A percentile compares a stretch with the other conserved stretches of the same genome.
phyloP scores from a whole-genome alignment of 1,284 basidiomycete genomes.

The Rhodofomes roseus region DNA sequence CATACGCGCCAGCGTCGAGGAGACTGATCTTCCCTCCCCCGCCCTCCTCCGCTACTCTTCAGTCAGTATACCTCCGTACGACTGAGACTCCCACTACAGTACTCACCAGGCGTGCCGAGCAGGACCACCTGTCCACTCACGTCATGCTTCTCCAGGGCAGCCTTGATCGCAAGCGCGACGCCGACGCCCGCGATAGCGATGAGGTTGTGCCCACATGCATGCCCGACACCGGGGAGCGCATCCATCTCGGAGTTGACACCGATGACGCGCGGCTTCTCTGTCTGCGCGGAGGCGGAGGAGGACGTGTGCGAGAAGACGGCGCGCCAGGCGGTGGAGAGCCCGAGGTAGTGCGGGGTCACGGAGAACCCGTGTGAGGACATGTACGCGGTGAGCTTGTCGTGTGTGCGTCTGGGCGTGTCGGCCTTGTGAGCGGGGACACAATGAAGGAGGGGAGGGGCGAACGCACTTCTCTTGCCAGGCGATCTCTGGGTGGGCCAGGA shows the following conservation, averaged over 20 bases:
- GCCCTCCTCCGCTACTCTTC: slow-evolving; percentile 64
- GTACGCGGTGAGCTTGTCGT: slow-evolving; percentile 33
- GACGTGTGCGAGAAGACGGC: slow-evolving; percentile 47
- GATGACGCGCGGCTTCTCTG: slow-evolving; percentile 45
- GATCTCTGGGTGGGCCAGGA: slow-evolving; percentile 42
- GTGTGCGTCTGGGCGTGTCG: slow-evolving; percentile 27
- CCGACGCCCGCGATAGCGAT: slow-evolving; percentile 81
- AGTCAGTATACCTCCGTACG: background rate
- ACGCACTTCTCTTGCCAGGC: slow-evolving; percentile 30
- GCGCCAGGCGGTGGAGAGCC: slow-evolving; percentile 66
- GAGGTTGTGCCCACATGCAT: slow-evolving; percentile 85
- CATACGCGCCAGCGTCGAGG: slow-evolving; percentile 69
- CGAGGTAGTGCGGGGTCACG: slow-evolving; percentile 51
- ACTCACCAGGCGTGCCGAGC: slow-evolving; percentile 75
- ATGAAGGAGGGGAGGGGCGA: too few species aligned
- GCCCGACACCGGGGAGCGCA: slow-evolving; percentile 54
- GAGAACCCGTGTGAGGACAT: slow-evolving; percentile 49
- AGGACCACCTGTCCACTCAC: slow-evolving; percentile 71
- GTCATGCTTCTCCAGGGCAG: slow-evolving; percentile 60
- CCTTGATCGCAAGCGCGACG: slow-evolving; percentile 67
- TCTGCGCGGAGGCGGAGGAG: background rate
- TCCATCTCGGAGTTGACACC: slow-evolving; percentile 79
- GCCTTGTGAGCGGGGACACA: background rate
- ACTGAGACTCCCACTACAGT: background rate
- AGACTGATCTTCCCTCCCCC: slow-evolving; percentile 77